These are phyloP conservation scores for Penicillium nordicum DNA, from an alignment of 2,329 filamentous ascomycete species.

Conservation along the genomic window DNA sequence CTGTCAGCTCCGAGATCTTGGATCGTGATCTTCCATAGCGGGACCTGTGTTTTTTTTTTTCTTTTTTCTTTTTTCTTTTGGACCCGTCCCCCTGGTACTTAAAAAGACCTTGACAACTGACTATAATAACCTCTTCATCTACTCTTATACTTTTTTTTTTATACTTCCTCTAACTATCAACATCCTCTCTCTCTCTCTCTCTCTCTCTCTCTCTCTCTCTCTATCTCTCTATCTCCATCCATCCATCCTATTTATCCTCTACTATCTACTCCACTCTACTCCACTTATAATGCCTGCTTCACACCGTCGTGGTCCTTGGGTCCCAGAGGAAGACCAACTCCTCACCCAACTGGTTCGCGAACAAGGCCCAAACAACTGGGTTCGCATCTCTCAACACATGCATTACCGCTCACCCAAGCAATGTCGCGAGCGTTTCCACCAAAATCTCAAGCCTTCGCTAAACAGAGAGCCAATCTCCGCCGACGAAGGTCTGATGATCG, in stretches of 20 bases:
- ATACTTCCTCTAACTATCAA: background rate
- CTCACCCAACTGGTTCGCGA: slow-evolving; percentile 67
- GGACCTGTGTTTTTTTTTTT: slow-evolving; percentile 24
- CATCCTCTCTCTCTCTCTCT: background rate
- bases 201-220: background rate
- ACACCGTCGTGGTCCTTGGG: slow-evolving; percentile 79
- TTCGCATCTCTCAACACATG: slow-evolving; percentile 74
- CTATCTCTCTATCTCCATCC: background rate
- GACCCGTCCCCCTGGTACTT: slow-evolving; percentile 35
- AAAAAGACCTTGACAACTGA: slow-evolving; percentile 5
- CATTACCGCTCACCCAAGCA: slow-evolving; percentile 83
- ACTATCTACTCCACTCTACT: background rate
- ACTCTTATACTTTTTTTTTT: background rate
- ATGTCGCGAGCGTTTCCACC: slow-evolving; percentile 89
- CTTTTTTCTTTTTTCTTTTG: slow-evolving; percentile 32
- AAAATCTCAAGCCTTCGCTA: slow-evolving; percentile 77
- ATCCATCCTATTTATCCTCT: background rate
- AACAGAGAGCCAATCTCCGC: slow-evolving; percentile 70
- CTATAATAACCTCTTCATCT: slow-evolving; percentile 3
- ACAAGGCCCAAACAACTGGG: slow-evolving; percentile 83
- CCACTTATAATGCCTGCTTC: slow-evolving; percentile 41
- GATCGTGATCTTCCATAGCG: slow-evolving; percentile 41
- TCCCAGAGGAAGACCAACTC: slow-evolving; percentile 68
- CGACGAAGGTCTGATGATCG: slow-evolving; percentile 70
- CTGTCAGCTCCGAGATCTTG: slow-evolving; percentile 42